Evolutionary conservation across 108 stramenopile genomes (phyloP).

Genomic region (Schizochytrium sp.): DNA sequence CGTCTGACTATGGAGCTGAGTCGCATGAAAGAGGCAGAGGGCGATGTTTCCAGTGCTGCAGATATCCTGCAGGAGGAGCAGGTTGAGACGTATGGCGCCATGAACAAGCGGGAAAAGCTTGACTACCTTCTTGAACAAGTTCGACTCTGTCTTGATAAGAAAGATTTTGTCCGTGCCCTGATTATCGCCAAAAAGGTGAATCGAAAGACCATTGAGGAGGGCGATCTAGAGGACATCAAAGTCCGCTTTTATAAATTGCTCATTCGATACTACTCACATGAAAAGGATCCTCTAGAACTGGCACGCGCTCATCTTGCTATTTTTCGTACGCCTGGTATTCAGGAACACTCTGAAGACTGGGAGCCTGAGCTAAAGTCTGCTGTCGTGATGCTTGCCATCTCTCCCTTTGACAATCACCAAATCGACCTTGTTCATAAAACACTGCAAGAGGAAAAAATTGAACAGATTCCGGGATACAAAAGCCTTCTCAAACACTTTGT

Average conservation of each 20-base stretch:
- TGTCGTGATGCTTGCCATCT: constrained; percentile 87
- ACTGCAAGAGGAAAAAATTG: constrained; percentile 80
- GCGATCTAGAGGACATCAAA: constrained; percentile 89
- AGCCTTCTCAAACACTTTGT: constrained; percentile 32
- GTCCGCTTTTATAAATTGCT: constrained; percentile 88
- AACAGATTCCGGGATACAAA: constrained; percentile 68
- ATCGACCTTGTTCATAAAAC: constrained; percentile 91
- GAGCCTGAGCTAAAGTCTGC: constrained; percentile 85
- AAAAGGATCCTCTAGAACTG: constrained; percentile 90
- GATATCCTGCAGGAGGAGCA: constrained; percentile 95
- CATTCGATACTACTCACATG: constrained; percentile 89
- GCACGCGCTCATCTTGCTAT: constrained; percentile 91
- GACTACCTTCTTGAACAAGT: constrained; percentile 99
- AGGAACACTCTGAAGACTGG: constrained; percentile 79
- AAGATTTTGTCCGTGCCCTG: constrained; percentile 91
- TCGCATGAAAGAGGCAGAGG: constrained; percentile 81
- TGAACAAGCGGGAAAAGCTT: constrained; percentile 95
- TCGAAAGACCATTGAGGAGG: constrained; percentile 86
- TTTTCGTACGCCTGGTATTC: constrained; percentile 79
- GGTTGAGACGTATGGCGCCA: constrained; percentile 97
- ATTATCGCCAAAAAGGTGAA: constrained; percentile 96
- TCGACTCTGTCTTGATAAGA: constrained; percentile 89
- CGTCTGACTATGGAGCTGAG: constrained; percentile 87
- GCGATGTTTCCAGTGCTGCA: constrained; percentile 86
- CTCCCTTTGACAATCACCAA: constrained; percentile 85